Base-by-base conservation (phyloP, 768 basidiomycete genomes). In the Podaxis mareebaensis region DNA sequence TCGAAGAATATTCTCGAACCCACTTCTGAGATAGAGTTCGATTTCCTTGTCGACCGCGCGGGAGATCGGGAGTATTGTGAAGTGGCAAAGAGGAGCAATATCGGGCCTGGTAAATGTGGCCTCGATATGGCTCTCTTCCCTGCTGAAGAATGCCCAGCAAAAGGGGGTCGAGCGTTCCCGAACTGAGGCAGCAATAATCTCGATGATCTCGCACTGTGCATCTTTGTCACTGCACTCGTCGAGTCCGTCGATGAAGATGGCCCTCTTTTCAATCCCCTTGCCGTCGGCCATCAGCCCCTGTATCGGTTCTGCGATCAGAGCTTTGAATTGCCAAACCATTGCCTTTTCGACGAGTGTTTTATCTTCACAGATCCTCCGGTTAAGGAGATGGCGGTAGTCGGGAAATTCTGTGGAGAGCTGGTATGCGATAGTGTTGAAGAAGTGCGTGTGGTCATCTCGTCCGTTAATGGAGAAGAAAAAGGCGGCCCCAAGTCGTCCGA, bases 381-480 rank as follows among this genome's bases (percentile, higher is more conserved):
- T 24, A 17, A 61, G 12, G 2, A 46, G 13, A 7, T 28, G 4
- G 20, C 52, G 60, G 22, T 61, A 61, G 17, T 53, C 15, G 2
- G 39, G 52, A 28, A 53, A 36, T 11, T 17, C 26, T 12, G 52
- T 61, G 15, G 63, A 26, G 30, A 64, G 57, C 15, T 64, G 63
- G 26, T 64, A 64, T 7, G 63, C 63, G 40, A 64, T 46, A 26
- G 63, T 44, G 10, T 40, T 42, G 48, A 64, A 42, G 40, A 64
- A 52, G 48, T 48, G 44, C 3, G 42, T 46, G 20, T 44, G 57
- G 11, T 64, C 53, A 15, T 53, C 40, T 4, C n/a, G 58, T n/a
- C 26, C 39, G 20, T 53, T 61, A 24, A 54, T 22, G 4, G 60
- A 53, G 42, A 61, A 65, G 28, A 65, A 65, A 51, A 57, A 65